phyloP scores from a whole-genome alignment of 2,329 filamentous ascomycete species.

The Pseudogymnoascus sp. region DNA sequence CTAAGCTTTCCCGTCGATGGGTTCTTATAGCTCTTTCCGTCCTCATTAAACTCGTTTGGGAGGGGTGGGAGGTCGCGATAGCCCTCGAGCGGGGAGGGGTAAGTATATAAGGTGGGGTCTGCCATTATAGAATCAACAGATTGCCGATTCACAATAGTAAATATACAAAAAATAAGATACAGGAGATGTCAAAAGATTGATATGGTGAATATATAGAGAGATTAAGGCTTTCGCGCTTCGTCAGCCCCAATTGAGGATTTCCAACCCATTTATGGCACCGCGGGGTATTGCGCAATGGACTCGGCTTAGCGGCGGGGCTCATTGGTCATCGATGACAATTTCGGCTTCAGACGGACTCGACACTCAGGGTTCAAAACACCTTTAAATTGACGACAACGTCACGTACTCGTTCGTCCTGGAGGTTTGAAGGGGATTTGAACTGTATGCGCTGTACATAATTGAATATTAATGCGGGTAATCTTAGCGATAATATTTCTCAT shows the following conservation, averaged over 20 bases:
- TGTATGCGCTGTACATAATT: no score
- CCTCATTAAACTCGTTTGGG: constrained; percentile 40
- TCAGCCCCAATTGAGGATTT: neutral
- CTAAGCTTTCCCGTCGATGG: constrained; percentile 52
- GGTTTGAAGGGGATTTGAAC: no score
- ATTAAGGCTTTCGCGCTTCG: neutral
- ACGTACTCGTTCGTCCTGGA: neutral
- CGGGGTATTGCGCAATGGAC: neutral
- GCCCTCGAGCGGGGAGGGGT: constrained; percentile 49
- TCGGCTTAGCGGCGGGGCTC: neutral
- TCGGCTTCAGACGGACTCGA: neutral
- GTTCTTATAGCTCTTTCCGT: constrained; percentile 73
- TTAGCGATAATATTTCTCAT: no score
- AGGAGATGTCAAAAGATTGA: neutral
- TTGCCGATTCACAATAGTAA: neutral
- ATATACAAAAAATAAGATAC: constrained; percentile 3
- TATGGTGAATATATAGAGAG: neutral
- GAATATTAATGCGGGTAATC: no score
- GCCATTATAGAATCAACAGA: constrained; percentile 26
- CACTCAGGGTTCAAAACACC: neutral
- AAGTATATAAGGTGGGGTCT: constrained; percentile 37
- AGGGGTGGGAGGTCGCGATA: constrained; percentile 50
- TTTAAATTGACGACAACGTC: neutral
- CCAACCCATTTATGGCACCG: neutral
- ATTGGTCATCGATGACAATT: constrained; percentile 1